Base-by-base conservation (phyloP, 2,329 filamentous ascomycete species). In the Sclerotinia nivalis region DNA sequence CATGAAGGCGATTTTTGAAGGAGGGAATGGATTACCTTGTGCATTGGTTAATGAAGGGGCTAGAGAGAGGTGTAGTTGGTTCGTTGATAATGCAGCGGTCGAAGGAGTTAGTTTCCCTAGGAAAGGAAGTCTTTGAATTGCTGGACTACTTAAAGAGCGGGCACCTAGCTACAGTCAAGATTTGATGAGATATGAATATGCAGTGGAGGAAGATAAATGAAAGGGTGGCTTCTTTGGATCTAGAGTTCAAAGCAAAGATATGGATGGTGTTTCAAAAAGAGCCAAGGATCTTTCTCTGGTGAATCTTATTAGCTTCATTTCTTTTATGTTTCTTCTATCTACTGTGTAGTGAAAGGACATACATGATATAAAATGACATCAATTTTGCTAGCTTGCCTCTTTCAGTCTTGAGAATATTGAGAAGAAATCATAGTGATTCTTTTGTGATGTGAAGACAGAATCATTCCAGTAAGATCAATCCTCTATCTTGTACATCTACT, bases 31-130 rank as follows among this genome's bases (percentile, higher is more conserved):
- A 49, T 84, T 98, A 71, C 96, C 96, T 1, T 97, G 93, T 79
- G 89, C 92, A 1, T 84, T 98, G 74, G 90, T 99, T 77, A 99
- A 99, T 80, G 88, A 92, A 76, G 88, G 87, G 55, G 91, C 88
- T 4, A 93, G 92, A 58, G 93, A 97, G 74, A 91, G 93, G 76
- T 93, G 93, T 78, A 96, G 89, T 82, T 99, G 96, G 96, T 98
- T 99, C 79, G 93, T 94, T 56, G 96, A 98, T 79, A 86, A 89
- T 77, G 84, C 91, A 6, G 95, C 96, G 60, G 89, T 96, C 18
- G 91, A 97, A 77, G 93, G 93, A 6, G 92, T 99, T 18, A 84
- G 85, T 71, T 97, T 93, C 78, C 93, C 94, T 34, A 86, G 91
- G 78, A 89, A 91, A 75, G 89, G 91, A 28, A 90, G 85, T 77